phyloP scores from a whole-genome alignment of 1,139 yeast genomes.

The Pichia sp. region DNA sequence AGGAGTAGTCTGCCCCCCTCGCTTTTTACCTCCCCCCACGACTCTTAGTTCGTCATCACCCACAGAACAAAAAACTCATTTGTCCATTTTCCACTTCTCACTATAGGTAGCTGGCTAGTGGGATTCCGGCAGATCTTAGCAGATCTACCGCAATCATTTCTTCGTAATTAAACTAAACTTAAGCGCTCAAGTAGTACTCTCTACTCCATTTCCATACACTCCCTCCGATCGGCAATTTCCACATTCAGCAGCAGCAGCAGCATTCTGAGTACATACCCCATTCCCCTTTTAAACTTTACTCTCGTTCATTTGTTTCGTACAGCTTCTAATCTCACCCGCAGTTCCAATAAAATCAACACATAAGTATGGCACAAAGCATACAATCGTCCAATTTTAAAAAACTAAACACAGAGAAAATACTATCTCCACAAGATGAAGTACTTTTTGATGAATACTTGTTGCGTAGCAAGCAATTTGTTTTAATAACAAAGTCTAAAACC shows the following conservation, averaged over 20 bases:
- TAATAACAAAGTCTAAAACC: slow-evolving; percentile 18
- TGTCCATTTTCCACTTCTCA: not conserved
- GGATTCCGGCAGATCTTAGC: too few relatives aligned
- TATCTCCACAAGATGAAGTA: slow-evolving; percentile 19
- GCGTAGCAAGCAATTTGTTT: slow-evolving; percentile 18
- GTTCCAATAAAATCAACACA: not conserved
- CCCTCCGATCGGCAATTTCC: too few relatives aligned
- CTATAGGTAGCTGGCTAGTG: too few relatives aligned
- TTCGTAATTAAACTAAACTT: too few relatives aligned
- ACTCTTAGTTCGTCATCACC: not conserved
- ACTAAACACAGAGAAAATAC: not conserved
- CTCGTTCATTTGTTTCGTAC: not conserved
- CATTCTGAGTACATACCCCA: not conserved
- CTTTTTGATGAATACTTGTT: slow-evolving; percentile 20
- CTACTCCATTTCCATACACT: too few relatives aligned
- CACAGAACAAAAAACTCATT: not conserved
- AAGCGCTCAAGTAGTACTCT: too few relatives aligned
- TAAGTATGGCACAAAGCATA: not conserved
- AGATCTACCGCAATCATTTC: too few relatives aligned
- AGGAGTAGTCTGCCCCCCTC: not conserved
- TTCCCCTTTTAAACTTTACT: not conserved
- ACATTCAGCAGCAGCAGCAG: too few relatives aligned
- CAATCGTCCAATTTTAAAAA: not conserved
- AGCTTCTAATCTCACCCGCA: too few relatives aligned
- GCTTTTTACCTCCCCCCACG: not conserved